Conservation (phyloP, 1,139 yeast genomes). For the Meyerozyma smithsonii region DNA sequence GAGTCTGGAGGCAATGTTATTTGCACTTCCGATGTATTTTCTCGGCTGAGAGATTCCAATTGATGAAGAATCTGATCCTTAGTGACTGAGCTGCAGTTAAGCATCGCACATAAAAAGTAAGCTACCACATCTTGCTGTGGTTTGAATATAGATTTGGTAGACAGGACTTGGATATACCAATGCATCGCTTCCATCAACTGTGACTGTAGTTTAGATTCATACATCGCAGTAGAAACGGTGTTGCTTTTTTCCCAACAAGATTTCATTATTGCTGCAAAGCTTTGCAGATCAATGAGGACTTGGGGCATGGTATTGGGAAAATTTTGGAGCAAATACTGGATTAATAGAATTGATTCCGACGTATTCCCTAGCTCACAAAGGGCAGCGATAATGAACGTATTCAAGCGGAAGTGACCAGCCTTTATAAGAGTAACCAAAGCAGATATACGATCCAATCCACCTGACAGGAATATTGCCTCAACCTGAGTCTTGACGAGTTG, state of each 20-base stretch:
- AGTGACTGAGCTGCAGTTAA: background rate
- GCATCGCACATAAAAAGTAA: background rate
- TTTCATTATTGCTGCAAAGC: conserved; percentile 15
- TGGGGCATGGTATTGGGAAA: conserved; percentile 10
- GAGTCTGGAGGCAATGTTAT: background rate
- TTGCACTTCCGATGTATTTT: background rate
- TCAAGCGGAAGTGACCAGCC: conserved; percentile 23
- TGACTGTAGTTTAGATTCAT: background rate
- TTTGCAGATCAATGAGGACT: conserved; percentile 16
- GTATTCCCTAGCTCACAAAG: conserved; percentile 23
- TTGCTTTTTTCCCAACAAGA: background rate
- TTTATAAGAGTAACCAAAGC: conserved; percentile 15
- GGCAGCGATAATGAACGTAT: conserved; percentile 22
- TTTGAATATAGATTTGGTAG: background rate
- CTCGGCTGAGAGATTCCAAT: background rate
- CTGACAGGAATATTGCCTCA: background rate
- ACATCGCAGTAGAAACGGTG: background rate
- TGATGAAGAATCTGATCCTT: background rate
- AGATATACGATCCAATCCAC: conserved; percentile 1
- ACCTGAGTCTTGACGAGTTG: conserved; percentile 13
- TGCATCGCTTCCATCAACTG: background rate
- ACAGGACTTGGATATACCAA: background rate
- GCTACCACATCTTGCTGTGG: background rate
- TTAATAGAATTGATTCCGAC: conserved; percentile 23
- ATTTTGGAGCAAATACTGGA: conserved; percentile 16